Base-by-base conservation (phyloP, 305 asterid genomes). In the Fraxinus nigra region DNA sequence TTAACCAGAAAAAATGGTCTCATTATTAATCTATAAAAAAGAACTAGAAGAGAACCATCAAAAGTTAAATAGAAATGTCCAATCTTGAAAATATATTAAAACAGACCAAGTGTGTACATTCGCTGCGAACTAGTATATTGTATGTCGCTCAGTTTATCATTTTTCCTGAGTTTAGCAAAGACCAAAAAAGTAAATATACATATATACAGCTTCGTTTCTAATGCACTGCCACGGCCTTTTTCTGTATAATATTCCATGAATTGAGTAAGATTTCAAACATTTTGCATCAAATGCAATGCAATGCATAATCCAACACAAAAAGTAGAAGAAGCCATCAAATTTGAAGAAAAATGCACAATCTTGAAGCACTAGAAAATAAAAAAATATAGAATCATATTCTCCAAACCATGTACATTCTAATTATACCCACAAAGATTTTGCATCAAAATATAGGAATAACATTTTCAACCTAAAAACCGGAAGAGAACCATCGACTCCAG, bases 381-480 rank as follows among this genome's bases (percentile, higher is more conserved):
- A 18, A 3, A 13, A 9, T 65, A 28, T 69, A 30, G 80, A 51
- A 46, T 37, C 30, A 78, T 37, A 78, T 79, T 43, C 80, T 37
- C 32, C 76, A 37, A 22, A 35, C 69, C 48, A 14, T 59, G 34
- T 16, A 74, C 37, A 56, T 67, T 77, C 80, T 34, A 11, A 10
- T 32, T 70, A 32, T 70, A 32, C 48, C 79, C 76, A 79, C 72
- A 40, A 65, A 37, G 78, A 69, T 56, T 72, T 67, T 13, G 28
- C 80, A 43, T 43, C 80, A 78, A 33, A 3, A 70, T 48, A 86
- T 22, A 73, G 51, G 56, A 35, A 37, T 26, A 63, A 48, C 20
- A 14, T 7, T 65, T 18, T 40, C 20, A 37, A 24, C 35, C 40
- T 24, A 16, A 28, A 13, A 77, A 72, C n/a, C 7, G 32, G 56